These are phyloP conservation scores for Auriscalpium vulgare DNA, from an alignment of 768 basidiomycete genomes.

Conservation along the genomic window DNA sequence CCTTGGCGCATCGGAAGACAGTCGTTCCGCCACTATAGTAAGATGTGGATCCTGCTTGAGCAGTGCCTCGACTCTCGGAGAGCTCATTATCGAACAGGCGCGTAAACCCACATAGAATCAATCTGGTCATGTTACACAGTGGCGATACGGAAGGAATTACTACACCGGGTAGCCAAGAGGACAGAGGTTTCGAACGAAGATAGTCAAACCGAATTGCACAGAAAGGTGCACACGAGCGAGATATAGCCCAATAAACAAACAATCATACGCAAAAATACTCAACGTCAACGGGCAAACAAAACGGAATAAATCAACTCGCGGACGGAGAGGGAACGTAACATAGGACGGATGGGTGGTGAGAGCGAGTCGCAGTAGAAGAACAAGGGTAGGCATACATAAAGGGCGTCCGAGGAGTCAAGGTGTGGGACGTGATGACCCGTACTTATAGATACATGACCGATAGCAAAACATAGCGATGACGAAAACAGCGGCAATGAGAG, in stretches of 20 bases:
- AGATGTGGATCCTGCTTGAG: too few relatives aligned
- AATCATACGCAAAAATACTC: too few relatives aligned
- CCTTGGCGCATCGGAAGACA: too few relatives aligned
- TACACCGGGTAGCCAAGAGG: background rate
- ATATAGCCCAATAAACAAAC: background rate
- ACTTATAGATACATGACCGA: background rate
- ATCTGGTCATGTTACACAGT: background rate
- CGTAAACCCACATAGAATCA: background rate
- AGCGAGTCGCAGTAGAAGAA: background rate
- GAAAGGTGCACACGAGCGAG: background rate
- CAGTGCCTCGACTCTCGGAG: too few relatives aligned
- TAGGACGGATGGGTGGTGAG: background rate
- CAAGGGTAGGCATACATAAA: background rate
- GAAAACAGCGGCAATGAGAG: background rate
- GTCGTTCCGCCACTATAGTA: too few relatives aligned
- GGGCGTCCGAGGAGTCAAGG: background rate
- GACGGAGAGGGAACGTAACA: background rate
- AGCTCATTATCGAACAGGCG: background rate
- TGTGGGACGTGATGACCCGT: too few relatives aligned
- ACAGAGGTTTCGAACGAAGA: background rate
- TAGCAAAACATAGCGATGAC: constrained; percentile 1
- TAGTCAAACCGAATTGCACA: background rate
- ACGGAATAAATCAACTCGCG: background rate
- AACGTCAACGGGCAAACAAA: background rate
- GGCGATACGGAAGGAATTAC: background rate